These are phyloP conservation scores for Sphaerostilbella broomeana DNA, from an alignment of 2,329 filamentous ascomycete species.

Conservation along the genomic window DNA sequence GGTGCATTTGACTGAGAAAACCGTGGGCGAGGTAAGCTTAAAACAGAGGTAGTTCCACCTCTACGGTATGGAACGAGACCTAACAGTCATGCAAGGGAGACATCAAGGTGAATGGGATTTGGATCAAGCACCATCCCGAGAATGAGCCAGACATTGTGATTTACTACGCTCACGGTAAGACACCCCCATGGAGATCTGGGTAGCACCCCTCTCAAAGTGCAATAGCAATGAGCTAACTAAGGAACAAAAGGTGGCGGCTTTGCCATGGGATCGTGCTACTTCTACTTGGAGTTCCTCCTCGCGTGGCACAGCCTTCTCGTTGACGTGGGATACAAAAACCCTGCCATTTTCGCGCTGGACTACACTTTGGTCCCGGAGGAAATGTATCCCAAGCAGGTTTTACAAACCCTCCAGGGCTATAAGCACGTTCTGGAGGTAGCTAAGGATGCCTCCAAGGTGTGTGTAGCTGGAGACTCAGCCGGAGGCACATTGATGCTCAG, in stretches of 20 bases:
- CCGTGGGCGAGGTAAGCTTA: slow-evolving; percentile 23
- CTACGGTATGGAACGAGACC: neutral
- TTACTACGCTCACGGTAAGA: slow-evolving; percentile 70
- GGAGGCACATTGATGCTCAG: slow-evolving; percentile 69
- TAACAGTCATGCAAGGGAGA: slow-evolving; percentile 24
- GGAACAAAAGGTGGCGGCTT: slow-evolving; percentile 62
- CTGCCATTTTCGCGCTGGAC: slow-evolving; percentile 71
- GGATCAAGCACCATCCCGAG: slow-evolving; percentile 57
- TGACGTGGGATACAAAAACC: slow-evolving; percentile 61
- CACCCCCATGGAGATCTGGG: neutral
- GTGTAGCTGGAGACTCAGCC: slow-evolving; percentile 72
- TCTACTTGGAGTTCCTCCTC: slow-evolving; percentile 79
- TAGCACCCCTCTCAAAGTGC: too few relatives aligned
- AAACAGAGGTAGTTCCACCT: neutral
- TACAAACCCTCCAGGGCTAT: slow-evolving; percentile 65
- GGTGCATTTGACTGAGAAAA: slow-evolving; percentile 54
- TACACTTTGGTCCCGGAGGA: slow-evolving; percentile 74
- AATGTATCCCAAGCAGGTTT: slow-evolving; percentile 65
- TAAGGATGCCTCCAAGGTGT: slow-evolving; percentile 54
- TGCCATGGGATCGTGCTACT: slow-evolving; percentile 72
- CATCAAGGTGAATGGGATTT: slow-evolving; percentile 55
- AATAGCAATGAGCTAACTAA: too few relatives aligned
- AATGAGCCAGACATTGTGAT: slow-evolving; percentile 67
- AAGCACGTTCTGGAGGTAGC: slow-evolving; percentile 58
- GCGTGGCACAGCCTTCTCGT: slow-evolving; percentile 62